phyloP scores from a whole-genome alignment of 331 rosid genomes.

The Malus hybrid region DNA sequence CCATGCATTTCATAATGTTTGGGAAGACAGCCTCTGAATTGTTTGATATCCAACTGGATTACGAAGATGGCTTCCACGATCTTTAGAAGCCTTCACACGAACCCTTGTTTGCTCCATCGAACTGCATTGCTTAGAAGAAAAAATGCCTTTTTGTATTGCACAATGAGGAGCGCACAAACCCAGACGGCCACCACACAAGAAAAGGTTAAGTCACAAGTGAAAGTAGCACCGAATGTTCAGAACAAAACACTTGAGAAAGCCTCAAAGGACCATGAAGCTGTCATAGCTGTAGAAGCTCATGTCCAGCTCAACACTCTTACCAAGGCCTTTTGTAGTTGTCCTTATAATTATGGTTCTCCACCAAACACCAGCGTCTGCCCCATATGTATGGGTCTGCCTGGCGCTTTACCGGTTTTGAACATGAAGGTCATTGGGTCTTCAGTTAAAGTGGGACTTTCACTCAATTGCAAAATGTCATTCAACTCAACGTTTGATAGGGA shows the following conservation, averaged over 20 bases:
- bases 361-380: constrained; percentile 80
- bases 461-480: constrained; percentile 69
- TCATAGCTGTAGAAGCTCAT: constrained; percentile 86
- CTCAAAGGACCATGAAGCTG: constrained; percentile 62
- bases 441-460: constrained; percentile 73
- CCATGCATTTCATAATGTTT: neutral
- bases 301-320: constrained; percentile 88
- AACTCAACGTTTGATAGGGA: constrained; percentile 92
- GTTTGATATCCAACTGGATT: constrained; percentile 10
- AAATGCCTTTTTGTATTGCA: constrained; percentile 32
- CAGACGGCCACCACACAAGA: constrained; percentile 55
- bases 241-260: constrained; percentile 41
- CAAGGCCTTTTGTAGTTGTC: constrained; percentile 83
- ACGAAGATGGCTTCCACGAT: constrained; percentile 51
- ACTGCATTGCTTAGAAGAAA: constrained; percentile 36
- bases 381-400: constrained; percentile 93
- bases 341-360: constrained; percentile 60
- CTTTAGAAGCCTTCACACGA: constrained; percentile 53
- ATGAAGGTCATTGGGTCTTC: constrained; percentile 68
- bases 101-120: constrained; percentile 40
- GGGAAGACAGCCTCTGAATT: neutral
- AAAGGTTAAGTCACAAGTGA: constrained; percentile 32
- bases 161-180: constrained; percentile 51
- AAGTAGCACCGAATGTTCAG: constrained; percentile 32
- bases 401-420: constrained; percentile 82